A percentile compares a stretch with the other conserved stretches of the same genome.
phyloP scores from a whole-genome alignment of 2,329 filamentous ascomycete genomes.

The Fusarium tjaetaba region DNA sequence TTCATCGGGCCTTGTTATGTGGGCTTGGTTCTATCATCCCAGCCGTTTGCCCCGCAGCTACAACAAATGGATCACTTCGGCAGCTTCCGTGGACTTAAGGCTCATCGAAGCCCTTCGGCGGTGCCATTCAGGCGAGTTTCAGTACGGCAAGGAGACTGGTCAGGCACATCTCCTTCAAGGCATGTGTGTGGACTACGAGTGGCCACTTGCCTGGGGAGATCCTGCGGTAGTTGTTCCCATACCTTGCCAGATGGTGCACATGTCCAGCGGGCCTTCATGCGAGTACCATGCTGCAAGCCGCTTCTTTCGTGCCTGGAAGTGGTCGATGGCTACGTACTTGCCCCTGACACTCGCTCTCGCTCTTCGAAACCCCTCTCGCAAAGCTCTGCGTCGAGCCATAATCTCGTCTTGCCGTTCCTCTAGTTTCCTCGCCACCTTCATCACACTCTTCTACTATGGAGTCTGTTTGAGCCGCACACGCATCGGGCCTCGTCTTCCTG shows the following conservation, averaged over 20 bases:
- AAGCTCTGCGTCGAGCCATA: conserved; percentile 62
- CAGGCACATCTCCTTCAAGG: conserved; percentile 72
- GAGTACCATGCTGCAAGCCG: conserved; percentile 77
- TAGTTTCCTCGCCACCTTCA: conserved; percentile 80
- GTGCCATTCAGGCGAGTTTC: conserved; percentile 69
- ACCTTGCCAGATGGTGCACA: conserved; percentile 86
- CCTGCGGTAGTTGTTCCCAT: conserved; percentile 75
- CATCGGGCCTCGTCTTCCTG: conserved; percentile 74
- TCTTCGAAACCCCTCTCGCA: conserved; percentile 58
- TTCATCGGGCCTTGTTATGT: conserved; percentile 83
- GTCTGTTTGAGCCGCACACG: conserved; percentile 81
- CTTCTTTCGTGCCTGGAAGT: conserved; percentile 75
- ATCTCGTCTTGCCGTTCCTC: conserved; percentile 75
- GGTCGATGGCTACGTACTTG: conserved; percentile 80
- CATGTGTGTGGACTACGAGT: conserved; percentile 77
- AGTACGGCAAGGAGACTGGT: conserved; percentile 79
- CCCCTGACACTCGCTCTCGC: conserved; percentile 76
- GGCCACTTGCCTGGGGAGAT: conserved; percentile 78
- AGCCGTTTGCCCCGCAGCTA: conserved; percentile 76
- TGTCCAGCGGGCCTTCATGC: conserved; percentile 77
- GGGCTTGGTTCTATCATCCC: conserved; percentile 85
- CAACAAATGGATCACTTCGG: conserved; percentile 82
- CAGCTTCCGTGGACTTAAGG: conserved; percentile 78
- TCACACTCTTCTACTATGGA: conserved; percentile 84
- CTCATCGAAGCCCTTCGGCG: conserved; percentile 79